These are phyloP conservation scores for Keqinozyma sinolaborantium DNA, from an alignment of 1,139 yeast genomes.

Conservation along the genomic window DNA sequence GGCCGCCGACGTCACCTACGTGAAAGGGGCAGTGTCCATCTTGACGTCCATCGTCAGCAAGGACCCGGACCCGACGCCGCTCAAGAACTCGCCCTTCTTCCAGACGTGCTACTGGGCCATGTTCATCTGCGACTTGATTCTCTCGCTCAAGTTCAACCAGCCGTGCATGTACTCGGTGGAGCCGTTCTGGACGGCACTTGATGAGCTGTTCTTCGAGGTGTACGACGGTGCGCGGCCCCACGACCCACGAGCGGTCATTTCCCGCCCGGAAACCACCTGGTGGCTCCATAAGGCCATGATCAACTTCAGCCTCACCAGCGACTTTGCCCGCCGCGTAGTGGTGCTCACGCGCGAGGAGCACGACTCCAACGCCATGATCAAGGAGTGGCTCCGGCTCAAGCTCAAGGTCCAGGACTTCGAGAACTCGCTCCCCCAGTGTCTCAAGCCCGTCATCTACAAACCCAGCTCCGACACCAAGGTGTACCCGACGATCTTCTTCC, in stretches of 20 bases:
- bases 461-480: conserved; percentile 17
- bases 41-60: conserved; percentile 24
- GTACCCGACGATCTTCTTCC: conserved; percentile 30
- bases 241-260: conserved; percentile 5
- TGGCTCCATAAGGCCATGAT: conserved; percentile 35
- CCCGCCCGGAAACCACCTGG: conserved; percentile 25
- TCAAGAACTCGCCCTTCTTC: conserved; percentile 27
- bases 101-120: conserved; percentile 36
- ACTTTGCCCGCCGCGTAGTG: conserved; percentile 22
- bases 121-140: conserved; percentile 30
- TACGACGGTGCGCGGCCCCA: conserved; percentile 10
- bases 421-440: conserved; percentile 20
- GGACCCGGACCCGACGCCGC: conserved; percentile 12
- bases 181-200: conserved; percentile 28
- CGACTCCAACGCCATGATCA: conserved; percentile 17
- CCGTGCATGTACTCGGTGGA: conserved; percentile 31
- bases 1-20: conserved; percentile 33
- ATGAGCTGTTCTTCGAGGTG: conserved; percentile 24
- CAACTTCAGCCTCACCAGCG: conserved; percentile 26
- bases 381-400: conserved; percentile 28
- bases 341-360: conserved; percentile 25
- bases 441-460: conserved; percentile 31
- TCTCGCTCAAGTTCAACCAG: conserved; percentile 27
- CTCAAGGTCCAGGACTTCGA: conserved; percentile 26
- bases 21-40: conserved; percentile 33